Conservation (phyloP, 2,329 filamentous ascomycete genomes). For the Sphaerulina populicola region DNA sequence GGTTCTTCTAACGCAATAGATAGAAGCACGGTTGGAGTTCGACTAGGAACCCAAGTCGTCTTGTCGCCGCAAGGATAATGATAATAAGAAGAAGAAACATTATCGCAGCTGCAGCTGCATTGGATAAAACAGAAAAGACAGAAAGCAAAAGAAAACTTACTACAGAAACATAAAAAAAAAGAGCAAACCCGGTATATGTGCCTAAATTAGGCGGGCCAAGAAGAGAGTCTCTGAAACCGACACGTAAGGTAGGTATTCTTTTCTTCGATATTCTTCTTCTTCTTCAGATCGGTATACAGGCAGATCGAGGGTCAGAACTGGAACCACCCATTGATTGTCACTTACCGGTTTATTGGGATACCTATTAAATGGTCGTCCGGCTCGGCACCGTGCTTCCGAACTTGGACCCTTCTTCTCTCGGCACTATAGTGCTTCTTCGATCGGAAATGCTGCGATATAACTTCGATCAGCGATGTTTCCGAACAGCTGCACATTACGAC, state of each 20-base stretch:
- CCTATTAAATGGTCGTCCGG: neutral
- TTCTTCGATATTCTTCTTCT: neutral
- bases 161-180: no score
- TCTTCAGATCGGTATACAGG: neutral
- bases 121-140: neutral
- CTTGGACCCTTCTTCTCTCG: neutral
- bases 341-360: no score
- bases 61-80: no score
- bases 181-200: neutral
- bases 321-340: neutral
- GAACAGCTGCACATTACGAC: neutral
- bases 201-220: neutral
- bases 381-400: neutral
- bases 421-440: neutral
- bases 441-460: neutral
- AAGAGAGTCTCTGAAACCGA: neutral
- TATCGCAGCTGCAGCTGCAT: neutral
- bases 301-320: neutral
- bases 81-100: no score
- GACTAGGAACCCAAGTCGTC: no score
- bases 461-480: neutral
- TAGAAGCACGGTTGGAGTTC: no score
- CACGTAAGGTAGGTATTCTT: neutral
- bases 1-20: neutral
- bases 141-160: neutral